phyloP scores from a whole-genome alignment of 306 rosid genomes.

The Vicia faba region DNA sequence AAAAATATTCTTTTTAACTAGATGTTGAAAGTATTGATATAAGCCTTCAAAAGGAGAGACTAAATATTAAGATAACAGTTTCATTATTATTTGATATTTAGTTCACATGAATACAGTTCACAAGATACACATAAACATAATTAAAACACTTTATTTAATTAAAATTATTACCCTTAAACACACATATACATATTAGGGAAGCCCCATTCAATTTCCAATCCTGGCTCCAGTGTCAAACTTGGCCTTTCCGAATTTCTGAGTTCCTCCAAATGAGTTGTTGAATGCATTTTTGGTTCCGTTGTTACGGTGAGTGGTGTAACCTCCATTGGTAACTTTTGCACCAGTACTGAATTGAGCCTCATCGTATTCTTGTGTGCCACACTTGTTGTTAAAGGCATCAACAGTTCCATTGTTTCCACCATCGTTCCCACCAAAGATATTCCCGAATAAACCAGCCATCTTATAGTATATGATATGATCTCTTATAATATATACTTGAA shows the following conservation, averaged over 20 bases:
- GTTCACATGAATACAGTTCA: not conserved
- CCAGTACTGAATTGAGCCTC: conserved; percentile 8
- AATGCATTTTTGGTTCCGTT: conserved; percentile 19
- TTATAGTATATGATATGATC: not conserved
- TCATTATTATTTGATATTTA: not conserved
- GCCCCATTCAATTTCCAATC: not conserved
- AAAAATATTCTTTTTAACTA: no score
- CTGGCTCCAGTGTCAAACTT: conserved; percentile 6
- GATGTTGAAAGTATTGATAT: no score
- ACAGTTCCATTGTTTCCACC: conserved; percentile 12
- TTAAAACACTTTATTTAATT: not conserved
- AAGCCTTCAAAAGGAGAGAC: no score
- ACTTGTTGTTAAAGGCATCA: conserved; percentile 20
- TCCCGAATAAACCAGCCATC: not conserved
- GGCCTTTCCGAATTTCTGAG: conserved; percentile 20
- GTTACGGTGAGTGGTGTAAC: not conserved
- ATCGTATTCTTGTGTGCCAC: not conserved
- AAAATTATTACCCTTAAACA: not conserved
- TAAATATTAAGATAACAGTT: not conserved
- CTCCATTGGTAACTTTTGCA: not conserved
- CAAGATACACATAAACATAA: not conserved
- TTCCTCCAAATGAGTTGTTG: conserved; percentile 2
- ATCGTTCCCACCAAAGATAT: not conserved
- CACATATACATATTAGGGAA: not conserved
- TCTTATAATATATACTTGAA: not conserved